Percentiles rank a stretch among this genome's conserved stretches.
Conservation (phyloP, 2,329 filamentous ascomycete species). For the Dothiorella sarmentorum region DNA sequence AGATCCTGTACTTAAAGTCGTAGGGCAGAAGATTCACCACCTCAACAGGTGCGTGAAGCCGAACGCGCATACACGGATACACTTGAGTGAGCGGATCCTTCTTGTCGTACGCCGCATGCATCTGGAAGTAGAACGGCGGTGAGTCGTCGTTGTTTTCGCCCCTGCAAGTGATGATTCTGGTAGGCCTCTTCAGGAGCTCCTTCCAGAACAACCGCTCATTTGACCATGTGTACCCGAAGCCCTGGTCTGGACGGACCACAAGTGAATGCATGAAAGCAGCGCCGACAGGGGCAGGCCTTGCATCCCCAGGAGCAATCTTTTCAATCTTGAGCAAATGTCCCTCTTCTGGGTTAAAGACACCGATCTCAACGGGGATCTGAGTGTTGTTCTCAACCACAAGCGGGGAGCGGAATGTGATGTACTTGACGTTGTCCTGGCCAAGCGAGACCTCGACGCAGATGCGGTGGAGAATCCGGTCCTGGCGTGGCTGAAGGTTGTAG, state of each 20-base stretch:
- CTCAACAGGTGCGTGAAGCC: conserved; percentile 87
- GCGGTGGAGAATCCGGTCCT: conserved; percentile 80
- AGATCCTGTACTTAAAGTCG: conserved; percentile 99
- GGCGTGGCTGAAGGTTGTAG: conserved; percentile 84
- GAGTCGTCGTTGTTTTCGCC: conserved; percentile 75
- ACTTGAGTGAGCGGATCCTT: conserved; percentile 77
- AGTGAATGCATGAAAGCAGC: conserved; percentile 86
- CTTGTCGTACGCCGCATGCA: conserved; percentile 80
- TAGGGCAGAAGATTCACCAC: conserved; percentile 93
- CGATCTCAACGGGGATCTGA: conserved; percentile 90
- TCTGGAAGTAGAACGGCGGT: conserved; percentile 92
- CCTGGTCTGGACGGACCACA: conserved; percentile 85
- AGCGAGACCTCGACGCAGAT: conserved; percentile 88
- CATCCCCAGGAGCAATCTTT: conserved; percentile 90
- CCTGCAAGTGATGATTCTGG: conserved; percentile 81
- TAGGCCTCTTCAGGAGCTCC: conserved; percentile 80
- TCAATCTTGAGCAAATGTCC: conserved; percentile 95
- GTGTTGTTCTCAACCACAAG: conserved; percentile 93
- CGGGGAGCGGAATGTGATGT: conserved; percentile 91
- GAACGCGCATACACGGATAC: conserved; percentile 93
- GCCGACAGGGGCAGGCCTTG: conserved; percentile 84
- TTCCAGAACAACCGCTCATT: conserved; percentile 88
- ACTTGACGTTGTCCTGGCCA: conserved; percentile 94
- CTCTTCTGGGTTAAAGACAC: conserved; percentile 81
- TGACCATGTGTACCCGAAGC: conserved; percentile 96